These are phyloP conservation scores for Cutaneotrichosporon sp. DNA, from an alignment of 1,284 basidiomycete species.

Conservation along the genomic window DNA sequence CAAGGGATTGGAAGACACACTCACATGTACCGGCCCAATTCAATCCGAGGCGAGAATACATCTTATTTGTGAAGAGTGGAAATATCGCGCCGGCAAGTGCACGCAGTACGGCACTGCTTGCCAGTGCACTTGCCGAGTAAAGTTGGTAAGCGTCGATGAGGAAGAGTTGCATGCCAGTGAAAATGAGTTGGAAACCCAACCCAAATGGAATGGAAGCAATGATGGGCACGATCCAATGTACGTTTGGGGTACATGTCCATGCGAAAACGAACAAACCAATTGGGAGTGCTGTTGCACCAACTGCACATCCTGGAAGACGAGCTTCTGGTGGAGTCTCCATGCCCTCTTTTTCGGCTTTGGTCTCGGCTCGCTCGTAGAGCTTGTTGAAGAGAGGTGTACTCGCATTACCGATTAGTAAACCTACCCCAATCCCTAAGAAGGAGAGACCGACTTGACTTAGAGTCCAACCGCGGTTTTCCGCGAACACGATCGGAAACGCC, in stretches of 20 bases:
- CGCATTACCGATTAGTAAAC: conserved; percentile 59
- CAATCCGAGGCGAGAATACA: conserved; percentile 50
- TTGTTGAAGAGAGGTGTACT: conserved; percentile 55
- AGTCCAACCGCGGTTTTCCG: conserved; percentile 17
- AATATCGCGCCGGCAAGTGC: conserved; percentile 59
- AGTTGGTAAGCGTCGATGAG: conserved; percentile 63
- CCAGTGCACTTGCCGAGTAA: conserved; percentile 65
- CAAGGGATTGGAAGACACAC: conserved; percentile 27
- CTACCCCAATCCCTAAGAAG: conserved; percentile 66
- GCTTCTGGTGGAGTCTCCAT: conserved; percentile 57
- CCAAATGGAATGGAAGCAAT: conserved; percentile 66
- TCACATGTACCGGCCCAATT: conserved; percentile 44
- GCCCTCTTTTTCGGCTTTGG: conserved; percentile 58
- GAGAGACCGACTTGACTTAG: conserved; percentile 55
- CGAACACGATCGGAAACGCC: conserved; percentile 61
- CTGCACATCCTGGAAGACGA: conserved; percentile 61
- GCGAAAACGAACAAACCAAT: conserved; percentile 63
- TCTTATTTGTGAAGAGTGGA: conserved; percentile 46
- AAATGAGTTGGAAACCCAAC: conserved; percentile 61
- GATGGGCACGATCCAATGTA: conserved; percentile 65
- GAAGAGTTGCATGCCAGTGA: conserved; percentile 58
- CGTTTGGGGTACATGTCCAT: conserved; percentile 61
- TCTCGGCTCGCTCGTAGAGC: conserved; percentile 58
- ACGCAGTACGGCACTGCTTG: conserved; percentile 67
- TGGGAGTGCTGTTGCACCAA: conserved; percentile 61